A percentile compares a stretch with the other conserved stretches of the same genome.
These are phyloP conservation scores for Talaromyces sp. DNA, from an alignment of 2,329 filamentous ascomycete genomes.

Conservation along the genomic window DNA sequence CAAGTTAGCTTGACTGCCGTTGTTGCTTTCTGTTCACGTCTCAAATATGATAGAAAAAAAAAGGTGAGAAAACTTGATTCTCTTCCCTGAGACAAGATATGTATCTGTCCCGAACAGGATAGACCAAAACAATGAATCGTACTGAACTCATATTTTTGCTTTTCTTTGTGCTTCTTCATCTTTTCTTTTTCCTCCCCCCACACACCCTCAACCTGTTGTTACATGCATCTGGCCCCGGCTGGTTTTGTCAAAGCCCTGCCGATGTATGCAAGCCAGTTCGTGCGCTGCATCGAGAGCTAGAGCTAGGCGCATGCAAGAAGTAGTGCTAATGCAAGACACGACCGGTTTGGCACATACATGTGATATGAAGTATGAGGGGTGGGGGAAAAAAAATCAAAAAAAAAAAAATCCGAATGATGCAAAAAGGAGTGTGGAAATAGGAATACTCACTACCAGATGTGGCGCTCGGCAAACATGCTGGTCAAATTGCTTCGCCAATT, in stretches of 20 bases:
- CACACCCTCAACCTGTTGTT: conserved; percentile 6
- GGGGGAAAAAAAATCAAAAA: background rate
- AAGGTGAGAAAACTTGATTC: background rate
- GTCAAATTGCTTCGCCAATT: conserved; percentile 98
- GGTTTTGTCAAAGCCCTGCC: background rate
- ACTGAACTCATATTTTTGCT: background rate
- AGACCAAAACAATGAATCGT: background rate
- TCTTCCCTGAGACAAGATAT: conserved; percentile 9
- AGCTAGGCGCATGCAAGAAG: conserved; percentile 9
- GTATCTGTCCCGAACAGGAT: conserved; percentile 22
- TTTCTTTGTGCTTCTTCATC: background rate
- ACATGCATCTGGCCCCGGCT: conserved; percentile 2
- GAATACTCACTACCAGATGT: conserved; percentile 78
- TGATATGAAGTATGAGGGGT: background rate
- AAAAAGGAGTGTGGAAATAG: conserved; percentile 19
- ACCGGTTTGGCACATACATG: conserved; percentile 9
- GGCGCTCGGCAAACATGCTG: conserved; percentile 77
- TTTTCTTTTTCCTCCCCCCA: background rate
- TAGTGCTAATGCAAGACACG: conserved; percentile 8
- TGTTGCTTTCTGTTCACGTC: background rate
- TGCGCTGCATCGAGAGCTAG: conserved; percentile 7
- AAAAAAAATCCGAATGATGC: background rate
- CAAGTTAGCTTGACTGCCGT: conserved; percentile 29
- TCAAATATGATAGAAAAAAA: background rate
- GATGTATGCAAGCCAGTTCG: conserved; percentile 6